Conservation (phyloP, 805 yeast genomes). For the Monosporozyma solicola region DNA sequence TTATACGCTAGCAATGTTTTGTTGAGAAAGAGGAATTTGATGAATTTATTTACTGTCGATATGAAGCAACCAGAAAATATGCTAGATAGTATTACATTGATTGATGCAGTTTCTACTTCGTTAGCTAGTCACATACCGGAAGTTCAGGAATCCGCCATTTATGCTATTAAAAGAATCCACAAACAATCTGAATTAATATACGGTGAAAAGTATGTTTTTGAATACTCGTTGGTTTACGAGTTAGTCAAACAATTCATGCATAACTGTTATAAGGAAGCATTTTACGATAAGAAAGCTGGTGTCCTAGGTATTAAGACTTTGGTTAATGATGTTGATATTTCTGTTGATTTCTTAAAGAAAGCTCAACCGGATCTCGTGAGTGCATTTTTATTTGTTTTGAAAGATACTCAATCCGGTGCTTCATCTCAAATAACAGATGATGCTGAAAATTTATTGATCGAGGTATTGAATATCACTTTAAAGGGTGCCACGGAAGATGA, state of each 20-base stretch:
- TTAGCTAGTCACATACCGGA: conserved; percentile 65
- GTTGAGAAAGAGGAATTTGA: conserved; percentile 55
- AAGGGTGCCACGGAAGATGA: conserved; percentile 50
- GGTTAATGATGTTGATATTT: conserved; percentile 57
- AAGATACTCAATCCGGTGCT: conserved; percentile 84
- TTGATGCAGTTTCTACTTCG: conserved; percentile 71
- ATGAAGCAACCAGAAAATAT: conserved; percentile 71
- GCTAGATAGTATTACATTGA: conserved; percentile 58
- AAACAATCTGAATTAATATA: conserved; percentile 55
- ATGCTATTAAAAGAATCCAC: conserved; percentile 54
- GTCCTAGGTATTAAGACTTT: conserved; percentile 71
- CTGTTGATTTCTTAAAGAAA: conserved; percentile 62
- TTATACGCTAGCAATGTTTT: conserved; percentile 69
- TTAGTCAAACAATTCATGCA: conserved; percentile 80
- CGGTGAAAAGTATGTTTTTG: conserved; percentile 59
- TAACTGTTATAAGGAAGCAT: conserved; percentile 82
- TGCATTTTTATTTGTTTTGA: conserved; percentile 78
- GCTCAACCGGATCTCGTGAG: conserved; percentile 79
- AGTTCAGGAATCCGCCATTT: conserved; percentile 63
- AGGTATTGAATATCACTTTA: conserved; percentile 60
- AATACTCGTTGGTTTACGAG: conserved; percentile 66
- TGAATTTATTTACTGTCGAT: conserved; percentile 61
- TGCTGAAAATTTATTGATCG: conserved; percentile 60
- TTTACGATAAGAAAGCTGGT: conserved; percentile 82
- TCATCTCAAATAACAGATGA: conserved; percentile 68